phyloP scores from a whole-genome alignment of 192 early-diverging fungal genomes.

The Linnemannia exigua region DNA sequence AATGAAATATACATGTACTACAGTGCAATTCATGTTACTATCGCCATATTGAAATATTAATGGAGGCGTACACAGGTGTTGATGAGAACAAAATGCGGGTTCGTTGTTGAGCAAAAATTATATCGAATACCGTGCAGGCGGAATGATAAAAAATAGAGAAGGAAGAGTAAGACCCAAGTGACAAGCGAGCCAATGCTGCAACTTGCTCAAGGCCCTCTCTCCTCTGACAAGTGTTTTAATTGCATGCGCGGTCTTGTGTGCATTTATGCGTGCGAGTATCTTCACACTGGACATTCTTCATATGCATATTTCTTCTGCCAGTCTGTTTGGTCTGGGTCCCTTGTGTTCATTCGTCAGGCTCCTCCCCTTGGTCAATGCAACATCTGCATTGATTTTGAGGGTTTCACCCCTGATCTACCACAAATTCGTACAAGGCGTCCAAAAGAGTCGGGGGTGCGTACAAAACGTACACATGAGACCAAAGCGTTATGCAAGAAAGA shows the following conservation, averaged over 20 bases:
- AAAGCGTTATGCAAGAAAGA: neutral
- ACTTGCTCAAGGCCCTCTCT: too few species aligned
- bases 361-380: neutral
- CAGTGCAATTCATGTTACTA: too few species aligned
- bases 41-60: too few species aligned
- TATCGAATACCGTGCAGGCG: too few species aligned
- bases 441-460: neutral
- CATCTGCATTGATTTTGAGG: neutral
- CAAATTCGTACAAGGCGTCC: neutral
- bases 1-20: neutral
- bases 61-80: too few species aligned
- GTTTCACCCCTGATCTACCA: neutral
- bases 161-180: too few species aligned
- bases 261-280: neutral
- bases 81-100: too few species aligned
- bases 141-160: too few species aligned
- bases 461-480: neutral
- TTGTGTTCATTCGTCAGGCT: neutral
- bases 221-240: too few species aligned
- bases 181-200: too few species aligned
- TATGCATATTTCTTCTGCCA: neutral
- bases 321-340: neutral
- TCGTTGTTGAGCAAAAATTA: too few species aligned
- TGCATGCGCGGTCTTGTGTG: too few species aligned
- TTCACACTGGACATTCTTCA: neutral